Base-by-base conservation (phyloP, 495 filamentous ascomycete genomes). In the Chaetomidium leptoderma region DNA sequence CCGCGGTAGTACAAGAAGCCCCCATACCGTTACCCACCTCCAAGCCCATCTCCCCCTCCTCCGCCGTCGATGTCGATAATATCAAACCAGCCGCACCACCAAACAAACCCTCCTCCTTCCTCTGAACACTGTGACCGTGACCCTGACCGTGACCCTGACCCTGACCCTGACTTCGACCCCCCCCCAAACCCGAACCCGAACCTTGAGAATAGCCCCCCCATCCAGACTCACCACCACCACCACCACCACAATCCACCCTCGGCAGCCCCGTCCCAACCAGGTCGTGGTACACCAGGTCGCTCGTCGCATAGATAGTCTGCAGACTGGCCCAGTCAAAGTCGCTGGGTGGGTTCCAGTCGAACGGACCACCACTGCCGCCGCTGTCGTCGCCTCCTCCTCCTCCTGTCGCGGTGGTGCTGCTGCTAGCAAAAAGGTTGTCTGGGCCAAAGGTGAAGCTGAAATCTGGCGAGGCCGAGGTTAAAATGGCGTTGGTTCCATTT, bases 281-380 rank as follows among this genome's bases (percentile, higher is more conserved):
- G 40, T 83, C 73, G 49, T 83, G 78, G 53, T 76, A 81, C 0
- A 78, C 63, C 7, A 84, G 66, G 48, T 84, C 80, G 33, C 76
- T 72, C 47, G 76, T 80, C 0, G 80, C 76, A 45, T 77, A 81
- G 37, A 81, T 76, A n/a, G 80, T 78, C 60, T 75, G 67, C 47
- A 83, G 70, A 37, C 66, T 64, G 27, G 74, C 63, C 63, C 80
- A 80, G 58, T 77, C 72, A 53, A 78, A 75, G 52, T 73, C 66
- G 13, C 61, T 66, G 0, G 72, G 73, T n/a, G 74, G 54, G 23
- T 37, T 53, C 56, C 59, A 64, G 39, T 64, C 57, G 19, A 55
- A 46, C n/a, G 40, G 17, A n/a, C n/a, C n/a, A n/a, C n/a, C n/a
- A n/a, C n/a, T n/a, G n/a, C n/a, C n/a, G n/a, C n/a, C n/a, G 53